These are phyloP conservation scores for Diutina neorugosa DNA, from an alignment of 1,139 yeast genomes.

Conservation along the genomic window DNA sequence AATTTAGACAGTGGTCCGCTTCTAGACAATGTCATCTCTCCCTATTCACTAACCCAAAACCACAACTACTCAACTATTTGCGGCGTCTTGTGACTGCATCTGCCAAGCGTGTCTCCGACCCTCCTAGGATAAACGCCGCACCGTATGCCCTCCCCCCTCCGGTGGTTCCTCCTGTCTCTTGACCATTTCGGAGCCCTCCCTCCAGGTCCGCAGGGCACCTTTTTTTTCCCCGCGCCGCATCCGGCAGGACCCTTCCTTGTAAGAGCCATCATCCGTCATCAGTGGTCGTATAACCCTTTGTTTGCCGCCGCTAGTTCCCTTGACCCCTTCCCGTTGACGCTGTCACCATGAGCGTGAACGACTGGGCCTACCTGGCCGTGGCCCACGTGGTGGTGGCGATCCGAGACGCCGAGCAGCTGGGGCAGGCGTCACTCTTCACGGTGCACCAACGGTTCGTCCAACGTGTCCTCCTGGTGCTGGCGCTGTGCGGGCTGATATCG, in stretches of 20 bases:
- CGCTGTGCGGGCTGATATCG: constrained; percentile 3
- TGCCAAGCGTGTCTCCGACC: too few relatives aligned
- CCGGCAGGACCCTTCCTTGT: too few relatives aligned
- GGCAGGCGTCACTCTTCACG: not conserved
- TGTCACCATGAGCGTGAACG: not conserved
- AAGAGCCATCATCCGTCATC: not conserved
- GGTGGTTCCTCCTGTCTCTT: too few relatives aligned
- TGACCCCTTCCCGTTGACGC: not conserved
- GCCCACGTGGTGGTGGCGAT: not conserved
- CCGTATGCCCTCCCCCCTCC: too few relatives aligned
- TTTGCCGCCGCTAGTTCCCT: not conserved
- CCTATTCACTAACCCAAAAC: too few relatives aligned
- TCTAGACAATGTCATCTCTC: too few relatives aligned
- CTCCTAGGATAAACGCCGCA: too few relatives aligned
- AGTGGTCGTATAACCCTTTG: not conserved
- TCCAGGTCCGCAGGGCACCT: not conserved
- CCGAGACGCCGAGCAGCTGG: not conserved
- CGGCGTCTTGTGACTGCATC: too few relatives aligned
- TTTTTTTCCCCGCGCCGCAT: constrained; percentile 1
- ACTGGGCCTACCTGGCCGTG: not conserved
- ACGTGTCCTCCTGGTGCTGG: constrained; percentile 3
- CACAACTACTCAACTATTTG: too few relatives aligned
- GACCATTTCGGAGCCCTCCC: too few relatives aligned
- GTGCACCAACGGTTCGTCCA: not conserved
- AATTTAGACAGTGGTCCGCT: too few relatives aligned